These are phyloP conservation scores for Sapria himalayana DNA, from an alignment of 345 rosid species.

Conservation along the genomic window DNA sequence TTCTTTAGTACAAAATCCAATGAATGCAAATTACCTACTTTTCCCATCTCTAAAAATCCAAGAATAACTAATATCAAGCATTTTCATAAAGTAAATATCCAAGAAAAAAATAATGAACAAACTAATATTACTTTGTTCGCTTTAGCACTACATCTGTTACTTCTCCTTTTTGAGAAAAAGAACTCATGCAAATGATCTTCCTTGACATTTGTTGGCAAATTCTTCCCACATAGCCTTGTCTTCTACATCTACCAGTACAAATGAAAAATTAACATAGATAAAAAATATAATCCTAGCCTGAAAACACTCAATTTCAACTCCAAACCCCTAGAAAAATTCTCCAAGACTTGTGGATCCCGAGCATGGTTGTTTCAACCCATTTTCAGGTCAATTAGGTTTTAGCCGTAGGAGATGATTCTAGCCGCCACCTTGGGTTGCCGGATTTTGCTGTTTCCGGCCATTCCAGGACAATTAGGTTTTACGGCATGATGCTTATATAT, in stretches of 20 bases:
- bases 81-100: background rate
- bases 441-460: too few relatives aligned
- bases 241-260: conserved; percentile 25
- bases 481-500: too few relatives aligned
- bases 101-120: background rate
- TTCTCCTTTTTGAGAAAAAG: conserved; percentile 70
- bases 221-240: conserved; percentile 71
- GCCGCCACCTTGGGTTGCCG: too few relatives aligned
- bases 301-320: too few relatives aligned
- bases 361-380: too few relatives aligned
- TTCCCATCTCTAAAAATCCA: conserved; percentile 85
- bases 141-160: conserved; percentile 56
- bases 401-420: too few relatives aligned
- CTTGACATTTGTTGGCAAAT: conserved; percentile 39
- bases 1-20: conserved; percentile 48
- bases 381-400: too few relatives aligned
- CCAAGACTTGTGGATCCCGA: too few relatives aligned
- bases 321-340: too few relatives aligned
- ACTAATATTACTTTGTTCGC: conserved; percentile 34
- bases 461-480: too few relatives aligned
- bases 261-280: background rate
- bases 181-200: conserved; percentile 48
- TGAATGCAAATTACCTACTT: conserved; percentile 68
- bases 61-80: too few relatives aligned
- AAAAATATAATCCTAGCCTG: too few relatives aligned